Base-by-base conservation (phyloP, 148 eudicot species). In the Hydrangea macrophylla region DNA sequence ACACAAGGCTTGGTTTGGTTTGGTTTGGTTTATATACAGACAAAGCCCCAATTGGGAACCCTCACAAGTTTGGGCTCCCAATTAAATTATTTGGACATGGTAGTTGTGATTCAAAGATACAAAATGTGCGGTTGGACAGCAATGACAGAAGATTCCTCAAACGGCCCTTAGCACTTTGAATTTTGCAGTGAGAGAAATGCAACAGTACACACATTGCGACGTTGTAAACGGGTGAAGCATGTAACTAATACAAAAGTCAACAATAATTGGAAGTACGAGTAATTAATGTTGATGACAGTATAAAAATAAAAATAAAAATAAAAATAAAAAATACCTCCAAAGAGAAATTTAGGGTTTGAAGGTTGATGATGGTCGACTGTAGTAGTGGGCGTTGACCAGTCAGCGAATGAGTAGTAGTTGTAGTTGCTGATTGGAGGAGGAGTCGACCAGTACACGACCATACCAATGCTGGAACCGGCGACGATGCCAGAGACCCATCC, bases 401-500 rank as follows among this genome's bases (percentile, higher is more conserved):
- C 65, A 65, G 65, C 53, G 44, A 44, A 73, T 20, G 70, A 58
- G 37, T 57, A 59, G 1, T n/a, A 20, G n/a, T n/a, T n/a, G n/a
- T 10, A 60, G n/a, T 55, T 60, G 59, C 28, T 23, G n/a, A n/a
- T 28, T 6, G 65, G 9, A 30, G 42, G 28, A 69, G 39, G 13
- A 36, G 37, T 36, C 6, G 26, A 54, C 23, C 58, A 24, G 39
- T 67, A 73, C 0, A 37, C 61, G 13, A 32, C 61, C 33, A 67
- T 51, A 0, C 84, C 80, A 6, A 80, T 20, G 60, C 64, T 53
- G 30, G 87, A 78, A 60, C 87, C 82, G 58, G 55, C 53, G 6
- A 77, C 82, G 40, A 83, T 54, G 22, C 81, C 84, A 23, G 84
- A 80, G 24, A 77, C 56, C 87, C 82, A 83, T 75, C 54, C 73